These are phyloP conservation scores for Metschnikowia rubicola DNA, from an alignment of 805 yeast genomes.

Conservation along the genomic window DNA sequence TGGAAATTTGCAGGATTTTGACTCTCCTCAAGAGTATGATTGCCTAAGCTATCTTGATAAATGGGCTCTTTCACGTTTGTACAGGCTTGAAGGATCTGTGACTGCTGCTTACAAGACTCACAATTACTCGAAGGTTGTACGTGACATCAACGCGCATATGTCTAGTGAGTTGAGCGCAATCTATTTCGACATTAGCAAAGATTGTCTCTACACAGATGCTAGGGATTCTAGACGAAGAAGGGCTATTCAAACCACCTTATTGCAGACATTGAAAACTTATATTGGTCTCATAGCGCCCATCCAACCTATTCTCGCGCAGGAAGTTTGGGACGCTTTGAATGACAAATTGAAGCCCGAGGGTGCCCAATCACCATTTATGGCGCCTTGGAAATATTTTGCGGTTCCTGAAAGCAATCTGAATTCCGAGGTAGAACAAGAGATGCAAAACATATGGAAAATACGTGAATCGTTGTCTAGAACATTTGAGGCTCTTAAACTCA, in stretches of 20 bases:
- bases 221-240: conserved; percentile 47
- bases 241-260: conserved; percentile 64
- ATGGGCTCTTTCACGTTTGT: conserved; percentile 55
- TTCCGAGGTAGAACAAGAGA: conserved; percentile 37
- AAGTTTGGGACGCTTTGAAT: conserved; percentile 65
- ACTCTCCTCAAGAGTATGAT: conserved; percentile 34
- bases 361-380: conserved; percentile 15
- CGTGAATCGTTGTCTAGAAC: conserved; percentile 48
- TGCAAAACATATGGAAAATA: conserved; percentile 44
- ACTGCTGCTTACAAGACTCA: conserved; percentile 48
- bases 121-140: conserved; percentile 69
- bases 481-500: conserved; percentile 55
- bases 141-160: conserved; percentile 65
- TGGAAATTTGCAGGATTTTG: conserved; percentile 63
- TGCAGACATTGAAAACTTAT: conserved; percentile 56
- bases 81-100: conserved; percentile 41
- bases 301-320: conserved; percentile 81
- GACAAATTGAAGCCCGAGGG: conserved; percentile 13
- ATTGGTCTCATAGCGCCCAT: conserved; percentile 74
- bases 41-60: conserved; percentile 49
- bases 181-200: conserved; percentile 85
- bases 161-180: conserved; percentile 73
- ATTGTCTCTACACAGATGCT: conserved; percentile 72
- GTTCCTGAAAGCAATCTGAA: conserved; percentile 36
- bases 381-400: conserved; percentile 19